phyloP scores from a whole-genome alignment of 2,329 filamentous ascomycete species.

The Cytospora schulzeri region DNA sequence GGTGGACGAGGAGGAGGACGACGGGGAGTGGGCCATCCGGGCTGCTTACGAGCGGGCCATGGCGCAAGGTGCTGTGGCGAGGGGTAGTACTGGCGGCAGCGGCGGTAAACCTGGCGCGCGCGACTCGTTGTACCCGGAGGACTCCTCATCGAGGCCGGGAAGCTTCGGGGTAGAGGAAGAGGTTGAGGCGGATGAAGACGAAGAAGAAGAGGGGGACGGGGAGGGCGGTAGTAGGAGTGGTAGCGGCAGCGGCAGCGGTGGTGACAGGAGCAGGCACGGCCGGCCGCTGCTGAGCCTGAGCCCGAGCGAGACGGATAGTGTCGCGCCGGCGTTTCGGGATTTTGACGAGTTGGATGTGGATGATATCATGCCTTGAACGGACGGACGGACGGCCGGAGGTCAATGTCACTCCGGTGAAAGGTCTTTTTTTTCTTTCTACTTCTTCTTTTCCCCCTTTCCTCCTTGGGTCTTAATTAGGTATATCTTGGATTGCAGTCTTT shows the following conservation, averaged over 20 bases:
- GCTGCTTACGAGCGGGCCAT: conserved; percentile 6
- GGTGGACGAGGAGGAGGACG: conserved; percentile 30
- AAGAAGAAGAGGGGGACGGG: conserved; percentile 3
- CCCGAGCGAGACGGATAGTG: conserved; percentile 30
- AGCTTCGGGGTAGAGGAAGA: conserved; percentile 25
- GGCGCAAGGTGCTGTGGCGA: conserved; percentile 2
- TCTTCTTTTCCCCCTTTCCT: background rate
- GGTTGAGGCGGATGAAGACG: background rate
- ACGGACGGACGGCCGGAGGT: background rate
- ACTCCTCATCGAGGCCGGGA: background rate
- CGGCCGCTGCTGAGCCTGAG: conserved; percentile 30
- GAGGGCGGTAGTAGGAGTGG: background rate
- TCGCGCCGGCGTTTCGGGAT: conserved; percentile 39
- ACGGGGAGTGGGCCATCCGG: conserved; percentile 4
- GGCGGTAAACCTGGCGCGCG: background rate
- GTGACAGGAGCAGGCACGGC: conserved; percentile 17
- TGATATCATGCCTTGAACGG: conserved; percentile 18
- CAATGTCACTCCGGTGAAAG: background rate
- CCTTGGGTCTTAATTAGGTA: background rate
- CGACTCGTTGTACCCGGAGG: background rate
- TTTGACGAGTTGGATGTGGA: conserved; percentile 41
- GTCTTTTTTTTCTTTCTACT: background rate
- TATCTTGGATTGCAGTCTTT: background rate
- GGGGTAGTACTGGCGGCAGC: background rate
- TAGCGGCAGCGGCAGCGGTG: conserved; percentile 3